A percentile compares a stretch with the other conserved stretches of the same genome.
Evolutionary conservation across 306 rosid genomes (phyloP).

Genomic region (Rubus idaeus): DNA sequence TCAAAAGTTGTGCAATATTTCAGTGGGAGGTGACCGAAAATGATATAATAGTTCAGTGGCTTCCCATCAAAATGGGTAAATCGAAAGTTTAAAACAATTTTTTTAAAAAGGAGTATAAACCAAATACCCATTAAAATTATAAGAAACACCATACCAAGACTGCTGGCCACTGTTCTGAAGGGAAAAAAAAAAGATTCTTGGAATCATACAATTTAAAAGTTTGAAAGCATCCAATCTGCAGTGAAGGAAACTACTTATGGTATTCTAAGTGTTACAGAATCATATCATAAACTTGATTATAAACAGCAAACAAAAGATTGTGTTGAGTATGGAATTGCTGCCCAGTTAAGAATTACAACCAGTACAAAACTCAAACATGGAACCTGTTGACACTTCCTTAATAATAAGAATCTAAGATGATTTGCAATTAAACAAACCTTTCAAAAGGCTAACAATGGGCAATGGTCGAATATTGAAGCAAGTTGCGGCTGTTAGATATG

Average conservation of each 20-base stretch:
- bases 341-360: conserved; percentile 24
- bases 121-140: neutral
- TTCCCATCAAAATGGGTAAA: neutral
- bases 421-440: conserved; percentile 20
- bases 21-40: neutral
- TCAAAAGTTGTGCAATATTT: neutral
- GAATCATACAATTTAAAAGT: neutral
- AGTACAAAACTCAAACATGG: conserved; percentile 12
- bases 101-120: neutral
- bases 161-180: neutral
- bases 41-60: neutral
- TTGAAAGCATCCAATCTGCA: neutral
- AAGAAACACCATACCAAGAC: neutral
- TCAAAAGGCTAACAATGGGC: conserved; percentile 45
- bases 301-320: no score
- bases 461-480: conserved; percentile 53
- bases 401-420: conserved; percentile 20
- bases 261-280: no score
- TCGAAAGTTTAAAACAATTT: no score
- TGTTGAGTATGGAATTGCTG: neutral
- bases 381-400: conserved; percentile 1
- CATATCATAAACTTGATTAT: no score
- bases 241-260: neutral
- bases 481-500: conserved; percentile 60
- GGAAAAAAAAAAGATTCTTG: neutral